These are phyloP conservation scores for Geotrichum histeridarum DNA, from an alignment of 1,139 yeast genomes.

Conservation along the genomic window DNA sequence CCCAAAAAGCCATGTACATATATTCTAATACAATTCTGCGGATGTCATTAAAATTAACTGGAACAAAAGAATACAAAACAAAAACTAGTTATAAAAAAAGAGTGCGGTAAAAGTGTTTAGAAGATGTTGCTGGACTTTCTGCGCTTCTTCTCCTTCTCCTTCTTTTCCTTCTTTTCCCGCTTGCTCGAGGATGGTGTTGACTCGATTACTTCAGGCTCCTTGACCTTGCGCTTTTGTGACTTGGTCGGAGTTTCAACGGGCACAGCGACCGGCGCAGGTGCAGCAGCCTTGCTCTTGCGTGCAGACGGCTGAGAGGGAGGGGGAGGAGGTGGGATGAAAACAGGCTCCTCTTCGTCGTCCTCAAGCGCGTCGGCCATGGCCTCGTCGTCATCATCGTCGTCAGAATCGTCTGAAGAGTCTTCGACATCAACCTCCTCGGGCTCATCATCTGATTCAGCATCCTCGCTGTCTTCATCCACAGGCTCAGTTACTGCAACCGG, in stretches of 20 bases:
- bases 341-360: slow-evolving; percentile 3
- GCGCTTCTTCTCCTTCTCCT: slow-evolving; percentile 25
- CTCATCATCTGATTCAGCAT: slow-evolving; percentile 1
- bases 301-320: slow-evolving; percentile 4
- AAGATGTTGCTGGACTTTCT: slow-evolving; percentile 23
- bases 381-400: slow-evolving; percentile 11
- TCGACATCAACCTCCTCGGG: neutral
- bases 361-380: slow-evolving; percentile 6
- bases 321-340: neutral
- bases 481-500: neutral
- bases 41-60: neutral
- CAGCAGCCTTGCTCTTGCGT: neutral
- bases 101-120: neutral
- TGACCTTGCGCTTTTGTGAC: neutral
- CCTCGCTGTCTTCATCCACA: slow-evolving; percentile 10
- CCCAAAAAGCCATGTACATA: slow-evolving; percentile 1
- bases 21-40: neutral
- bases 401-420: slow-evolving; percentile 2
- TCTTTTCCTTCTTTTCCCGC: slow-evolving; percentile 6
- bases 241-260: slow-evolving; percentile 2
- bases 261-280: neutral
- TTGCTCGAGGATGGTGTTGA: neutral
- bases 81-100: neutral
- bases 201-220: neutral
- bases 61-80: neutral